These are phyloP conservation scores for Curvularia spicifera DNA, from an alignment of 2,329 filamentous ascomycete genomes.

Conservation along the genomic window DNA sequence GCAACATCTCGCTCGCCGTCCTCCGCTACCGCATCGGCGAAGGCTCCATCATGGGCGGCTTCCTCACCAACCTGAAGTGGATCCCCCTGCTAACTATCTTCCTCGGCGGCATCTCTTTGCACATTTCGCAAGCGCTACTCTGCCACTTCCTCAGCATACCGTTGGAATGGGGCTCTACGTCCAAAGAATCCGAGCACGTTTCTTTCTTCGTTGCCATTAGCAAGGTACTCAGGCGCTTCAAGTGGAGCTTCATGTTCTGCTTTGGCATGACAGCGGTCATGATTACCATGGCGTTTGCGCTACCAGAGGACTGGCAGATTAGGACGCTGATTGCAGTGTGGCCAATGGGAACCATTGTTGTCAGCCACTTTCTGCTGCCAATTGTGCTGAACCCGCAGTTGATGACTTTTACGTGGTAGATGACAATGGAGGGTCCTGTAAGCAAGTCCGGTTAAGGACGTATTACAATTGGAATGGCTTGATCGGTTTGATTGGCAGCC, in stretches of 20 bases:
- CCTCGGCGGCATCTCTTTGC: conserved; percentile 79
- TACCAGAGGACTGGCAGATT: conserved; percentile 64
- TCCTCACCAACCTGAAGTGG: conserved; percentile 68
- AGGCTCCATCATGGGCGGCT: conserved; percentile 56
- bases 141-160: conserved; percentile 85
- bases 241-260: conserved; percentile 66
- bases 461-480: neutral
- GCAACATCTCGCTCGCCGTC: conserved; percentile 66
- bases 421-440: neutral
- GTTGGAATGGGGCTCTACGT: conserved; percentile 85
- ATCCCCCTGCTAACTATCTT: conserved; percentile 75
- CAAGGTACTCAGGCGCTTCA: conserved; percentile 79
- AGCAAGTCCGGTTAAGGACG: neutral
- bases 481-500: neutral
- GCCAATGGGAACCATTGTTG: conserved; percentile 72
- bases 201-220: conserved; percentile 87
- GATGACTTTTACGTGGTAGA: conserved; percentile 79
- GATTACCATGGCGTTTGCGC: conserved; percentile 69
- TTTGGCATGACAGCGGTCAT: conserved; percentile 67
- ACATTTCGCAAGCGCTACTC: conserved; percentile 79
- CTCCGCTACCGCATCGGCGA: conserved; percentile 68
- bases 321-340: conserved; percentile 68
- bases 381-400: conserved; percentile 78
- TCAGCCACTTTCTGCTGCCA: conserved; percentile 73
- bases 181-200: conserved; percentile 80